These are phyloP conservation scores for Thyridium curvatum DNA, from an alignment of 2,329 filamentous ascomycete species.

Conservation along the genomic window DNA sequence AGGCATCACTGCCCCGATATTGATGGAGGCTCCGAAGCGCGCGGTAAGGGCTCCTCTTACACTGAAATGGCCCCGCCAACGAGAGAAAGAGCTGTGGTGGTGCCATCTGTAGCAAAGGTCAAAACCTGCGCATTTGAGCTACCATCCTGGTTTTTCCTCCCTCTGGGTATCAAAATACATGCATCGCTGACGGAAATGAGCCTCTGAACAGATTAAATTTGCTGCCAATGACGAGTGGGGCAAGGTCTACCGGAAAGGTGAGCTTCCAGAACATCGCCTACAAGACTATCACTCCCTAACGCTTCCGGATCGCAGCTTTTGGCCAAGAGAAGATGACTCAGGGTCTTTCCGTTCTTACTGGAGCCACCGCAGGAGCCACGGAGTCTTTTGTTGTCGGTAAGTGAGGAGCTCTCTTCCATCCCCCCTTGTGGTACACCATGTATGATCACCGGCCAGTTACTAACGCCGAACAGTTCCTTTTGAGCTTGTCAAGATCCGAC, in stretches of 20 bases:
- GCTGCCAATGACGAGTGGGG: constrained; percentile 99
- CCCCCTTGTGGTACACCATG: too few relatives aligned
- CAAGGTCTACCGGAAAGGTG: constrained; percentile 73
- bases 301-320: constrained; percentile 43
- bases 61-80: too few relatives aligned
- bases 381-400: constrained; percentile 77
- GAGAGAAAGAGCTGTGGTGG: too few relatives aligned
- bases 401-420: too few relatives aligned
- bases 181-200: too few relatives aligned
- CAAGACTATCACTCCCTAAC: too few relatives aligned
- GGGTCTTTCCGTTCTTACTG: constrained; percentile 83
- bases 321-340: constrained; percentile 85
- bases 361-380: constrained; percentile 89
- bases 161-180: too few relatives aligned
- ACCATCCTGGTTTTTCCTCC: too few relatives aligned
- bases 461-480: too few relatives aligned
- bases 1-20: constrained; percentile 88
- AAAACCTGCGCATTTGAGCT: too few relatives aligned
- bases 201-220: constrained; percentile 66
- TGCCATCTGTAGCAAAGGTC: too few relatives aligned
- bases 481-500: constrained; percentile 95
- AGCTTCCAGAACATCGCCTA: neutral
- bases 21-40: constrained; percentile 72
- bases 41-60: constrained; percentile 5
- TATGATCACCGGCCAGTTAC: too few relatives aligned